Evolutionary conservation across 2,329 filamentous ascomycete species (phyloP), one percentile per base, ranked within the genome.

Genomic region (Epichloe baconii): DNA sequence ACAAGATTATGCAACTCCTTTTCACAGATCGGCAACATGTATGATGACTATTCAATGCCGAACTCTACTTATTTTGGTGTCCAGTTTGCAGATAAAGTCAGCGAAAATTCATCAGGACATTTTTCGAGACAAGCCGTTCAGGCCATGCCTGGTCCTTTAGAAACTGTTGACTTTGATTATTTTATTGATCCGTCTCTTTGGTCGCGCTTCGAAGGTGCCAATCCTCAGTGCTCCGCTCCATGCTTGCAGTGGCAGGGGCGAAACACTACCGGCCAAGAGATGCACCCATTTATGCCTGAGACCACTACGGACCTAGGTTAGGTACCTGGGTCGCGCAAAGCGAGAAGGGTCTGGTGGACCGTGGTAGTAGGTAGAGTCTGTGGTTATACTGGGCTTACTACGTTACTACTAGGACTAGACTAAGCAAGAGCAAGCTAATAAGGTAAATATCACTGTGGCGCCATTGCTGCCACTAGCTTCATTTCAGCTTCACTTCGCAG

Each of bases 131-230:
- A 49, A 6, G 4, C 17, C 2, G 34, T 12, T 40, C 35, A 43
- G 19, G 12, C 17, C 10, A 36, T 38, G 17, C 15, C 45, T 5
- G 31, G 36, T 23, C 23, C 37, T n/a, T 8, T 43, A 17, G 52
- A 51, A 4, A 7, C 12, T n/a, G 23, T 52, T 17, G 23, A 26
- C 21, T 21, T 49, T 26, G 52, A 52, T 14, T 5, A 26, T 36
- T 54, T 44, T 40, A 52, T 54, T 42, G 53, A 50, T 48, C 53
- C 53, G 7, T 50, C 44, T 4, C 47, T 53, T 34, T 52, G 48
- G 23, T 47, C 49, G 12, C 7, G n/a, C 31, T 17, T 44, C 14
- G 52, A 48, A 19, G 37, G 26, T 19, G 31, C 41, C 5, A 44
- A 23, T 21, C 12, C 26, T 41, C 47, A 49, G 7, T 23, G 8